Evolutionary conservation across 140 eudicot species (phyloP).

Genomic region (Ambrosia hybrid): DNA sequence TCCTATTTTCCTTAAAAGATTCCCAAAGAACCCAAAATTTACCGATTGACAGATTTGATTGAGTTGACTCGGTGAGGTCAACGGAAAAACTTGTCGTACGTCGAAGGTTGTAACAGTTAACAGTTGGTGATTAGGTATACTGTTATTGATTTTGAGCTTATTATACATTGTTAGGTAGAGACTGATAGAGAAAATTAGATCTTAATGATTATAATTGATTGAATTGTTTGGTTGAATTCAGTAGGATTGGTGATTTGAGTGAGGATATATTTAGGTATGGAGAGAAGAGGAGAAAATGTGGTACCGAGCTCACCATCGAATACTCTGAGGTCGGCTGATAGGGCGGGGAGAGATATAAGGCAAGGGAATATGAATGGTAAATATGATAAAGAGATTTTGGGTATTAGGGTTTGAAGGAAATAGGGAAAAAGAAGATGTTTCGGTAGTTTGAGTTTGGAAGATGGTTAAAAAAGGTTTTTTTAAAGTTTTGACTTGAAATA

Average conservation of each 20-base stretch:
- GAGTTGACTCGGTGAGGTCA: slow-evolving; percentile 39
- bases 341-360: slow-evolving; percentile 67
- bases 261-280: slow-evolving; percentile 18
- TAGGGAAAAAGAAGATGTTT: no score
- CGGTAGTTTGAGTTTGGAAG: no score
- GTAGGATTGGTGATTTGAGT: slow-evolving; percentile 27
- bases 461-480: no score
- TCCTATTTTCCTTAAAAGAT: no score
- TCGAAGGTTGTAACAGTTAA: neutral
- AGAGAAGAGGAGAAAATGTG: slow-evolving; percentile 68
- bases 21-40: no score
- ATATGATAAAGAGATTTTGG: slow-evolving; percentile 55
- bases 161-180: slow-evolving; percentile 21
- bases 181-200: slow-evolving; percentile 21
- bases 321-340: slow-evolving; percentile 77
- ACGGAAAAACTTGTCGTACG: slow-evolving; percentile 17
- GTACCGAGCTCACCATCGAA: slow-evolving; percentile 64
- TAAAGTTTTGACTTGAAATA: no score
- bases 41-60: slow-evolving; percentile 19
- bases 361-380: slow-evolving; percentile 59
- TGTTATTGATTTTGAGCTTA: slow-evolving; percentile 8
- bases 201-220: slow-evolving; percentile 16
- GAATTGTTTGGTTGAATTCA: neutral
- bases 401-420: no score
- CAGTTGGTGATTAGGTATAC: slow-evolving; percentile 15